Conservation (phyloP, 371 early-diverging fungal genomes). For the Entomophthora muscae region DNA sequence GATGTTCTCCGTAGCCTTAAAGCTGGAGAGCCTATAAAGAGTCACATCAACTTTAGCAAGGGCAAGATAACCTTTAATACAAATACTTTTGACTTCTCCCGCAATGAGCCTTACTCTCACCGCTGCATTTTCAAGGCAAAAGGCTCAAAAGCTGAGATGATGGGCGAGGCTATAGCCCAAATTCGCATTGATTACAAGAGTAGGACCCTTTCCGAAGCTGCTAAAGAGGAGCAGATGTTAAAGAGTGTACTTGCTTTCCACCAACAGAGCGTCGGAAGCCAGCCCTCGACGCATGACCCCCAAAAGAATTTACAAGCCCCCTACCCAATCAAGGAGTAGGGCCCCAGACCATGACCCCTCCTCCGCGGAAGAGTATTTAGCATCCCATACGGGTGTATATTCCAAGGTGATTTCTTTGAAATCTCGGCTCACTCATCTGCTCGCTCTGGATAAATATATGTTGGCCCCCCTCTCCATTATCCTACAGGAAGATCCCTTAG, state of each 20-base stretch:
- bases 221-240: neutral
- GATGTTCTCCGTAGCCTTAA: neutral
- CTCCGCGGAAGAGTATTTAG: neutral
- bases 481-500: neutral
- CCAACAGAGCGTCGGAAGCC: neutral
- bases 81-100: neutral
- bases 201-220: neutral
- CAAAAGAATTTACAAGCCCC: neutral
- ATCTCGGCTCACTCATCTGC: neutral
- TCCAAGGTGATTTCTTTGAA: neutral
- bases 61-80: neutral
- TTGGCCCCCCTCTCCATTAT: neutral
- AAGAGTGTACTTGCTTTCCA: neutral
- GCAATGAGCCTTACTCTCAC: neutral
- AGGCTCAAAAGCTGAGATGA: neutral
- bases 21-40: neutral
- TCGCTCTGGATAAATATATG: neutral
- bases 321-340: neutral
- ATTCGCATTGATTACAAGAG: neutral
- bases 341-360: neutral
- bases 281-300: neutral
- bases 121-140: neutral
- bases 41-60: neutral
- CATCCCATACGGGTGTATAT: neutral
- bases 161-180: neutral